Conservation (phyloP, 1,284 basidiomycete species). For the Leccinum ambiguum region DNA sequence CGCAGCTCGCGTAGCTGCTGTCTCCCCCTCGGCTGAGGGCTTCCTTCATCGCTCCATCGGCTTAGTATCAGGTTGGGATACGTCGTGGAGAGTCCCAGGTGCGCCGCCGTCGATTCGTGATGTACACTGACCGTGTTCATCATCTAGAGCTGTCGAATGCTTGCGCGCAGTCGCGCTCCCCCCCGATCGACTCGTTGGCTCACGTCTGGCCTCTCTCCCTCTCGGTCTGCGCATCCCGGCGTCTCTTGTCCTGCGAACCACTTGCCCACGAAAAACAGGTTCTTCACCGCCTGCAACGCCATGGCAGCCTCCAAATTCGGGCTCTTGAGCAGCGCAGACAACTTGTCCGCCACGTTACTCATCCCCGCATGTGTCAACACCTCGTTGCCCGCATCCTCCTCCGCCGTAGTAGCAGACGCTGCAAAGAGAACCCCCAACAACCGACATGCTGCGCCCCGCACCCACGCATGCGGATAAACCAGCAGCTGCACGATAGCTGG, state of each 20-base stretch:
- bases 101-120: too few species aligned
- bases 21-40: too few species aligned
- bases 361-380: constrained; percentile 52
- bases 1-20: too few species aligned
- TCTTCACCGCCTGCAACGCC: constrained; percentile 89
- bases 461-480: constrained; percentile 94
- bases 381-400: constrained; percentile 20
- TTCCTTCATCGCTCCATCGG: too few species aligned
- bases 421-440: constrained; percentile 76
- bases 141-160: too few species aligned
- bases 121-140: too few species aligned
- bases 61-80: too few species aligned
- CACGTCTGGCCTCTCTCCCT: too few species aligned
- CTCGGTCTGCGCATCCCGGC: too few species aligned
- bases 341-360: constrained; percentile 73
- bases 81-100: too few species aligned
- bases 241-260: constrained; percentile 53
- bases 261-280: constrained; percentile 89
- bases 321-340: constrained; percentile 83
- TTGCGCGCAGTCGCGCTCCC: too few species aligned
- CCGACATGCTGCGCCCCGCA: constrained; percentile 80
- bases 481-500: constrained; percentile 65
- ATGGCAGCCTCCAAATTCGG: constrained; percentile 76
- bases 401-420: constrained; percentile 19
- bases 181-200: too few species aligned